A percentile compares a stretch with the other conserved stretches of the same genome.
phyloP scores from a whole-genome alignment of 768 basidiomycete genomes.

The Boletales sp. region DNA sequence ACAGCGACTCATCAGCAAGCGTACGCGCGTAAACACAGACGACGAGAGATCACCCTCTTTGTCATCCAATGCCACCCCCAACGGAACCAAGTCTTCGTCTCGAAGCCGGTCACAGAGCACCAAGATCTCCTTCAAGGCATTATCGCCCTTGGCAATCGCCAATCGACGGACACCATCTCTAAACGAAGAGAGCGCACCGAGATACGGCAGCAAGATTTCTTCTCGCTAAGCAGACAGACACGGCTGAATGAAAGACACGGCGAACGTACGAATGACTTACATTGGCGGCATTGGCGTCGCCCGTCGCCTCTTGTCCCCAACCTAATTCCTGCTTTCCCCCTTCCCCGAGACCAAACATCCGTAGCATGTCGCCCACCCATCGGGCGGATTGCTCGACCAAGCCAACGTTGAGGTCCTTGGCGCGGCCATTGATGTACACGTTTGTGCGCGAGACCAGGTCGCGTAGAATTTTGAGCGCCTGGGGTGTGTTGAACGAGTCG shows the following conservation, averaged over 20 bases:
- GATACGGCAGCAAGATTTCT: conserved; percentile 83
- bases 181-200: conserved; percentile 82
- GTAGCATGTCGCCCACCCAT: conserved; percentile 73
- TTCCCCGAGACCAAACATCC: conserved; percentile 77
- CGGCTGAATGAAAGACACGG: not conserved
- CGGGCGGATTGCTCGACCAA: conserved; percentile 61
- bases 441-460: conserved; percentile 85
- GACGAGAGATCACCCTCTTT: conserved; percentile 66
- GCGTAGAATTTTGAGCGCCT: conserved; percentile 68
- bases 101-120: conserved; percentile 85
- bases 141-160: conserved; percentile 68
- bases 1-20: not conserved
- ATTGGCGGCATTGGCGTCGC: conserved; percentile 34
- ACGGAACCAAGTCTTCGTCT: conserved; percentile 84
- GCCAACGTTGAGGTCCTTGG: conserved; percentile 54
- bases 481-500: conserved; percentile 96
- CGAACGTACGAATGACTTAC: conserved; percentile 36
- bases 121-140: conserved; percentile 75
- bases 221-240: conserved; percentile 57
- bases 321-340: conserved; percentile 67
- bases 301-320: conserved; percentile 70
- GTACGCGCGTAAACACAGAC: not conserved
- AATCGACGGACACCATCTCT: conserved; percentile 82
- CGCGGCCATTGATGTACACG: conserved; percentile 75
- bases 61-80: conserved; percentile 95